Percentiles rank a stretch among this genome's conserved stretches.
Evolutionary conservation across 345 rosid genomes (phyloP).

Genomic region (Pistacia atlantica): DNA sequence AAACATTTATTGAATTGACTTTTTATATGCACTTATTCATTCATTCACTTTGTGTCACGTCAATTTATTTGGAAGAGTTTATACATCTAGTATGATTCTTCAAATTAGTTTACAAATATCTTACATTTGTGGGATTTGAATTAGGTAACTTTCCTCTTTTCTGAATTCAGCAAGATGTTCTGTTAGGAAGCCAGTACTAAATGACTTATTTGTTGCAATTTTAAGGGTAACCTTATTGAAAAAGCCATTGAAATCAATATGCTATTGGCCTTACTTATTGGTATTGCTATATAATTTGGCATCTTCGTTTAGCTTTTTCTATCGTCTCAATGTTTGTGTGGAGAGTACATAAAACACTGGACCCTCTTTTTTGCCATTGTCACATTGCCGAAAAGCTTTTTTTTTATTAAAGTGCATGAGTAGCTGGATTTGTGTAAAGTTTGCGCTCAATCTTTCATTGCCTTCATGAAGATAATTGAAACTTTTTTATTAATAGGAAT

Average conservation of each 20-base stretch:
- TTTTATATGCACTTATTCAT: no score
- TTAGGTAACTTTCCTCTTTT: no score
- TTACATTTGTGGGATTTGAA: no score
- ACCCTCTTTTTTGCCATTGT: not conserved
- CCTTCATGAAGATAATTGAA: not conserved
- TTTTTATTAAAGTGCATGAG: not conserved
- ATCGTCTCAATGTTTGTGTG: not conserved
- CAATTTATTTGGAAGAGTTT: no score
- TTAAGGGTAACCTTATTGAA: not conserved
- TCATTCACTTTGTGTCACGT: no score
- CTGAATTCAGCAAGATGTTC: no score
- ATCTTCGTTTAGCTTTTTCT: not conserved
- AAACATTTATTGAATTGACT: no score
- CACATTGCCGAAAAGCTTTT: not conserved
- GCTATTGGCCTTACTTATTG: not conserved
- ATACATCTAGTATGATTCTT: no score
- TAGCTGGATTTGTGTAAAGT: conserved; percentile 4
- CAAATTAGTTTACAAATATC: no score
- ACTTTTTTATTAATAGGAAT: conserved; percentile 26
- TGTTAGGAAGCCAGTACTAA: not conserved
- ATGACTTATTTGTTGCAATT: not conserved
- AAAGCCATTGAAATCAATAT: not conserved
- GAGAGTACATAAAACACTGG: not conserved
- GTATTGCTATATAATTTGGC: not conserved
- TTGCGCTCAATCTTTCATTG: not conserved